Evolutionary conservation across 129 eudicot species (phyloP), one percentile per base, ranked within the genome.

Genomic region (Glebionis coronaria): DNA sequence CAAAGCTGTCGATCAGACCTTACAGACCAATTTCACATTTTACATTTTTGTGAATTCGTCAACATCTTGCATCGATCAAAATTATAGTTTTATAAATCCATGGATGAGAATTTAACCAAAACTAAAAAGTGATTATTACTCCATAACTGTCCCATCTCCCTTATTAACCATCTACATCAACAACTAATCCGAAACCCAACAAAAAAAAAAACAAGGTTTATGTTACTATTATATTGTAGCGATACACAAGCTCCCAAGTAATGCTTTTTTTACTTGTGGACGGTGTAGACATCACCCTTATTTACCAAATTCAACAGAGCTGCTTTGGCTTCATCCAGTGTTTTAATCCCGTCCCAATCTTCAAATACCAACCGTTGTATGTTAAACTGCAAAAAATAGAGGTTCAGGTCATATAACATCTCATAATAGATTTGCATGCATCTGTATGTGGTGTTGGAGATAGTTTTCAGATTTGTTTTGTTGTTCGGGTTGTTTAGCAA

Each of bases 251-350:
- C 25, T 61, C 46, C 7, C 61, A 6, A 31, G 40, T 31, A 31
- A 31, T 31, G 40, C 23, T 16, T 59, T 59, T 52, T 40, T 73
- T 69, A 90, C 60, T 76, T 82, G 73, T 78, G 85, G 82, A 84
- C 27, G 58, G 82, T 84, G 78, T 76, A 65, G n/a, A 82, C 61
- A 11, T 79, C 82, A 11, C 91, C 92, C 72, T 71, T 77, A 70
- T 81, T 66, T 60, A 90, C 68, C 49, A 89, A 61, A 3, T 28
- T 28, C 31, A 3, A 28, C 31, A 28, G 4, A 3, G 4, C 4
- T 28, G 4, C 1, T 28, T 59, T 94, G 16, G 97, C 99, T 61
- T 89, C 91, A 73, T 94, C 99, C 18, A 94, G 83, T 3, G 99
- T 94, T 79, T 94, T 28, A 28, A 28, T 28, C 31, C 29, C 31